Evolutionary conservation across 345 rosid species (phyloP), one percentile per base, ranked within the genome.

Genomic region (Euphorbia peplus): DNA sequence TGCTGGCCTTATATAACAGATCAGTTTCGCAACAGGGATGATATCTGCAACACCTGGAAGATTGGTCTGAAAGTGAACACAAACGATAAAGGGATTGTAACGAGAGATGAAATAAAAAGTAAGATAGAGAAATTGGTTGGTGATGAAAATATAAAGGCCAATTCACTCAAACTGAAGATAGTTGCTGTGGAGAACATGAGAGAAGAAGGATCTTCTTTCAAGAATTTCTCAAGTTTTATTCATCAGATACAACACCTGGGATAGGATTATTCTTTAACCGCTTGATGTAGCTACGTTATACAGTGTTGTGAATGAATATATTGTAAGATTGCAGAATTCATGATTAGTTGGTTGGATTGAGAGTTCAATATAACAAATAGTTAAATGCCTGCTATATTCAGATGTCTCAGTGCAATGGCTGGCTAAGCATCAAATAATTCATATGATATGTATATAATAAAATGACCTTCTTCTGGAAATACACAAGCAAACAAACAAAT

Each of bases 1-100:
- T 84, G 88, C 25, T 80, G 83, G 82, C 84, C 81, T 44, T 69
- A 70, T 54, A 19, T 60, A 0, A 70, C 11, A 0, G 85, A 82
- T 67, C 83, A 82, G 25, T 76, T 68, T 56, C 67, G 68, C 14
- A 84, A 80, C 35, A 76, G 51, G 16, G 73, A 29, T 21, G 74
- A 71, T 51, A 69, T 78, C 13, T 80, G 78, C 16, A 59, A 84
- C 10, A 25, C 44, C 39, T 70, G 75, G 84, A 78, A 67, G 29
- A 65, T 73, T 41, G 80, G 53, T 16, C 16, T 76, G 22, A 52
- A 21, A 5, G 47, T 83, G 8, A 24, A 0, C 12, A 51, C 59
- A 14, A 78, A 63, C 39, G 78, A 70, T 37, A 63, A 68, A 63
- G 83, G 79, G 46, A 66, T 80, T 22, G 47, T 68, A 24, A 70